Base-by-base conservation (phyloP, 2,329 filamentous ascomycete species). In the Phialemoniopsis sp. region DNA sequence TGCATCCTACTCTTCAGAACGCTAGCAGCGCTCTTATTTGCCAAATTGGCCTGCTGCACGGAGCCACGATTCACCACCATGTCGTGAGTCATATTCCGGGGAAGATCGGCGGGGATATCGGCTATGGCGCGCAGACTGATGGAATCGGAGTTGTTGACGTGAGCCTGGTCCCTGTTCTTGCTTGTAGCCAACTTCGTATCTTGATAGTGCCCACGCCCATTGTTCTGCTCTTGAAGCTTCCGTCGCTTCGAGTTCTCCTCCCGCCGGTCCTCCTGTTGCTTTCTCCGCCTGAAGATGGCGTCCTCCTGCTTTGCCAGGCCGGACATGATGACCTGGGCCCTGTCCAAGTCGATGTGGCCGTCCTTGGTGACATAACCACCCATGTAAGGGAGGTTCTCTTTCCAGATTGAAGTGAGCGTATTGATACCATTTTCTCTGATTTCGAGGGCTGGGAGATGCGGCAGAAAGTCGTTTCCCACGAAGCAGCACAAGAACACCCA, bases 401-500 rank as follows among this genome's bases (percentile, higher is more conserved):
- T 85, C 93, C 94, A 98, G 40, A 98, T 93, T n/a, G 88, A 85
- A 49, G 90, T 95, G 40, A 98, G 72, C 1, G 90, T 94, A 58
- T 98, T 91, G 56, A 98, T 98, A 36, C 91, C 91, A 58, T 96
- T 90, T 57, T 98, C 93, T 44, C 93, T 82, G 59, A 98, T 97
- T 61, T 97, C 93, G 42, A 98, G 75, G 54, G 91, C 95, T n/a
- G 93, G 93, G 42, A 98, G 72, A 72, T 98, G 93, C 37, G 93
- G 93, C 50, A 98, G 68, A 67, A 98, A 98, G 69, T 98, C 94
- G 63, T 98, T 98, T 50, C 91, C 91, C 41, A 97, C 91, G 59
- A 97, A 97, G 68, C 94, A 97, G 67, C 91, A 97, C 82, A 97
- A 93, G 62, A 97, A 97, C 13, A 97, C 89, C 93, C 91, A 97